Evolutionary conservation across 1,284 basidiomycete species (phyloP).

Genomic region (Gymnopus androsaceus): DNA sequence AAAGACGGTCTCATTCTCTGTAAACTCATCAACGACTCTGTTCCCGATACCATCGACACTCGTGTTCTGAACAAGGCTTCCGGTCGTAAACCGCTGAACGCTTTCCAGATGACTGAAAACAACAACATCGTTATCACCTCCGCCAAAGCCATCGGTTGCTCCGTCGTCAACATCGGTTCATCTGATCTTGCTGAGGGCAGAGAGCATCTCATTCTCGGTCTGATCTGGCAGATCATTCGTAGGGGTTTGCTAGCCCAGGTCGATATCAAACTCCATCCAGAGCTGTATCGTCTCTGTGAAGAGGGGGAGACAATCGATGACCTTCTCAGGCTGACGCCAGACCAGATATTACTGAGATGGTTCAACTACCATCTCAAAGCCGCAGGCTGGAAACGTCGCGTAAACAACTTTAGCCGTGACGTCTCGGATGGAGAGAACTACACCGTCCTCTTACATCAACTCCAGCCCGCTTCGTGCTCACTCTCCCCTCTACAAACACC

Average conservation of each 20-base stretch:
- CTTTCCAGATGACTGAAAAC: constrained; percentile 99
- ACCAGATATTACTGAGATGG: constrained; percentile 96
- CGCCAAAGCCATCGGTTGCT: constrained; percentile 96
- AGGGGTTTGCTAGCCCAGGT: constrained; percentile 92
- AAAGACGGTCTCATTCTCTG: constrained; percentile 94
- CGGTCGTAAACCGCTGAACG: constrained; percentile 79
- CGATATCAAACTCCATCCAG: constrained; percentile 97
- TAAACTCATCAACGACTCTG: constrained; percentile 99
- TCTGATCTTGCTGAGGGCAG: constrained; percentile 91
- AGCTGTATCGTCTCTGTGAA: constrained; percentile 93
- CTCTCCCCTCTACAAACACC: constrained; percentile 85
- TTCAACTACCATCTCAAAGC: constrained; percentile 99
- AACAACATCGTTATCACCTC: constrained; percentile 99
- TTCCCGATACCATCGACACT: constrained; percentile 97
- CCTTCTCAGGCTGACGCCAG: constrained; percentile 89
- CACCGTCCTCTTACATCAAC: constrained; percentile 92
- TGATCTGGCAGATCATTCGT: constrained; percentile 99
- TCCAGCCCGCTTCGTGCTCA: constrained; percentile 94
- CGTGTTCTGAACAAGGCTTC: constrained; percentile 94
- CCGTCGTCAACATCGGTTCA: constrained; percentile 97
- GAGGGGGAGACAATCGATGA: constrained; percentile 98
- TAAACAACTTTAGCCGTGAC: constrained; percentile 97
- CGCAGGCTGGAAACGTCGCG: constrained; percentile 89
- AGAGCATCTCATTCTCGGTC: constrained; percentile 96
- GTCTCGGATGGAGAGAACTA: constrained; percentile 97